phyloP scores from a whole-genome alignment of 192 early-diverging fungal genomes.

The Coemansia biformis region DNA sequence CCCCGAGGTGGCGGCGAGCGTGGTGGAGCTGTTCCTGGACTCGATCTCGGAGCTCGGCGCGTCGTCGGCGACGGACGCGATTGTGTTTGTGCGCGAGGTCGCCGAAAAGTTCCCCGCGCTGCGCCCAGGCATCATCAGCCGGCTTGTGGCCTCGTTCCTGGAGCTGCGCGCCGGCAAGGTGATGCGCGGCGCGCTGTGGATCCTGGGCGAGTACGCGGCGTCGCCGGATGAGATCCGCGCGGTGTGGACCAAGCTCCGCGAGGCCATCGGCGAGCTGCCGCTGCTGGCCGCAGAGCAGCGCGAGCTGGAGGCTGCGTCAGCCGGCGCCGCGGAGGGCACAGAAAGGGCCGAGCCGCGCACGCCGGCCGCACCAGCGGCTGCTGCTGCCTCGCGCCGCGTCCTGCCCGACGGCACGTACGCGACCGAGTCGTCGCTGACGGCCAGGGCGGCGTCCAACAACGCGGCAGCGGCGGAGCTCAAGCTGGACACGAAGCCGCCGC shows the following conservation, averaged over 20 bases:
- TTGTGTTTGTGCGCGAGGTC: conserved; percentile 95
- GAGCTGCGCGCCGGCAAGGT: conserved; percentile 92
- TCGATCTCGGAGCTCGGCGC: conserved; percentile 88
- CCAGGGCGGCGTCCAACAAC: conserved; percentile 17
- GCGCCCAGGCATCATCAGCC: conserved; percentile 74
- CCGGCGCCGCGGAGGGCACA: conserved; percentile 38
- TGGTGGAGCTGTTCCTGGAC: conserved; percentile 89
- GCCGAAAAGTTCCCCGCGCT: conserved; percentile 93
- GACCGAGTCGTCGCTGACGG: conserved; percentile 83
- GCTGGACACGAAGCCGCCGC: conserved; percentile 38
- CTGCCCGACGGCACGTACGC: conserved; percentile 98
- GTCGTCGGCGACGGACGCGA: conserved; percentile 79
- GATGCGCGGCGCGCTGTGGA: conserved; percentile 96
- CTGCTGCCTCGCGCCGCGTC: conserved; percentile 59
- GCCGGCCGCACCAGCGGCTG: conserved; percentile 28
- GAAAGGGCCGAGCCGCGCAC: no score
- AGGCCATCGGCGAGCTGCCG: conserved; percentile 86
- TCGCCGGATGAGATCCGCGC: conserved; percentile 74
- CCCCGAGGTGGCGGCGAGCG: conserved; percentile 92
- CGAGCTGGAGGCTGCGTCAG: conserved; percentile 64
- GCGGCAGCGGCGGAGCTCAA: conserved; percentile 49
- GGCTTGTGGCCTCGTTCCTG: conserved; percentile 74
- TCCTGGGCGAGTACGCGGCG: conserved; percentile 92
- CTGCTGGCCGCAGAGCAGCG: conserved; percentile 91
- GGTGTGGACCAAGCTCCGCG: conserved; percentile 75